These are phyloP conservation scores for Tulasnella sp. DNA, from an alignment of 768 basidiomycete genomes.

Conservation along the genomic window DNA sequence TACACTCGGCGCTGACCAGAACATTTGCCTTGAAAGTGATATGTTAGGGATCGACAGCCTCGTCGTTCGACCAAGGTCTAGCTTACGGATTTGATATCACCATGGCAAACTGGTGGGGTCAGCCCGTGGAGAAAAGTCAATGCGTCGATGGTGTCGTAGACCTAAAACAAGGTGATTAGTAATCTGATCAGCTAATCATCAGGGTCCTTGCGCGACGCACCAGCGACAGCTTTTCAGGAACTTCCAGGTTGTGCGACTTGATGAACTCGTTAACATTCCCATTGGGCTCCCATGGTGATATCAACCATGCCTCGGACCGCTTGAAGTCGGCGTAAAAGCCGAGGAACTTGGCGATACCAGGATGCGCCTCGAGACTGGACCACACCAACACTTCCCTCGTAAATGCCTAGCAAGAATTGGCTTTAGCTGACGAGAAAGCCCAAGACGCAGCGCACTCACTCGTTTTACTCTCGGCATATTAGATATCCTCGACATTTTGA, in stretches of 20 bases:
- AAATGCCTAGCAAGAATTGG: not conserved
- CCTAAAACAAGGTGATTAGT: not conserved
- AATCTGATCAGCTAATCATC: too few species aligned
- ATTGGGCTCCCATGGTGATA: not conserved
- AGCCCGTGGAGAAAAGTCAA: slow-evolving; percentile 1
- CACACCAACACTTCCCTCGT: slow-evolving; percentile 1
- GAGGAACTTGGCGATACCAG: not conserved
- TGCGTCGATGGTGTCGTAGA: not conserved
- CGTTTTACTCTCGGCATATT: not conserved
- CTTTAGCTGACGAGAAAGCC: not conserved
- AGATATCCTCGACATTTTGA: not conserved
- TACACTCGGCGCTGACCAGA: not conserved
- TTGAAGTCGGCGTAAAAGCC: slow-evolving; percentile 16
- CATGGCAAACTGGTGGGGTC: slow-evolving; percentile 19
- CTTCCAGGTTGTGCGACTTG: not conserved
- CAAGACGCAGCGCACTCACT: not conserved
- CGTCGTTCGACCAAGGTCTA: not conserved
- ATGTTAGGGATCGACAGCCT: not conserved
- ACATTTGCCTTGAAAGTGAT: not conserved
- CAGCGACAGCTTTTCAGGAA: not conserved
- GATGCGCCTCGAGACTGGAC: slow-evolving; percentile 9
- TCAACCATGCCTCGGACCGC: not conserved
- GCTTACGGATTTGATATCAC: slow-evolving; percentile 23
- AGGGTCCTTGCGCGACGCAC: not conserved
- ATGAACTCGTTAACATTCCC: not conserved